phyloP scores from a whole-genome alignment of 345 rosid species.

The Populus tremula region DNA sequence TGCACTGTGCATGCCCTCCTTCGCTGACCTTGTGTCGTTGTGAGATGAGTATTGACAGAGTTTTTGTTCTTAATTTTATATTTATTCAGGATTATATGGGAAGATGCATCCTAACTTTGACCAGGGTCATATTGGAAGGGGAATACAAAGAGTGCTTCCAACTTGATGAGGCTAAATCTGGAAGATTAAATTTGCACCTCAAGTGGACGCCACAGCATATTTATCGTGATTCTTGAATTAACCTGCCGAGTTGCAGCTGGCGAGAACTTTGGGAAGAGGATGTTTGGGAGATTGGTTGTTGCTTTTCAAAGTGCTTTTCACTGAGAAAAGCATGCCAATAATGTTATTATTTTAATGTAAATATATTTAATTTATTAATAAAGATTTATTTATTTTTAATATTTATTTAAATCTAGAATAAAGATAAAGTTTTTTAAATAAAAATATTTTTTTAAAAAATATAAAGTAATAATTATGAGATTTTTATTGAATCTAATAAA shows the following conservation, averaged over 20 bases:
- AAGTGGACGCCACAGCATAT: conserved; percentile 94
- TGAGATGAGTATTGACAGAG: neutral
- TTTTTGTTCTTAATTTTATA: neutral
- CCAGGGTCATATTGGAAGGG: conserved; percentile 86
- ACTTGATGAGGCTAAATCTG: conserved; percentile 70
- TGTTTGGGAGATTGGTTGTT: too few relatives aligned
- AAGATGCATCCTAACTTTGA: conserved; percentile 91
- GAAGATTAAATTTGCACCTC: conserved; percentile 60
- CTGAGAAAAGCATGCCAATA: too few relatives aligned
- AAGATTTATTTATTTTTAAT: too few relatives aligned
- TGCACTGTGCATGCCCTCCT: neutral
- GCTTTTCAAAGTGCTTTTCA: too few relatives aligned
- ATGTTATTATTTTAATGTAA: too few relatives aligned
- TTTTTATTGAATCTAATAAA: too few relatives aligned
- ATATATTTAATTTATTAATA: too few relatives aligned
- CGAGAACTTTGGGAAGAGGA: neutral
- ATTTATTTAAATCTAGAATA: too few relatives aligned
- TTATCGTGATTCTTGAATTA: conserved; percentile 60
- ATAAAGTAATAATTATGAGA: too few relatives aligned
- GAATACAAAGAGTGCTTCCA: conserved; percentile 64
- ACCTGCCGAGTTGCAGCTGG: neutral
- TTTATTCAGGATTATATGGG: conserved; percentile 80
- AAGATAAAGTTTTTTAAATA: too few relatives aligned
- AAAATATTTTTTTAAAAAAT: too few relatives aligned
- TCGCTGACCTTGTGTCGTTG: neutral